phyloP scores from a whole-genome alignment of 768 basidiomycete genomes.

The Termitomyces eurrhizus region DNA sequence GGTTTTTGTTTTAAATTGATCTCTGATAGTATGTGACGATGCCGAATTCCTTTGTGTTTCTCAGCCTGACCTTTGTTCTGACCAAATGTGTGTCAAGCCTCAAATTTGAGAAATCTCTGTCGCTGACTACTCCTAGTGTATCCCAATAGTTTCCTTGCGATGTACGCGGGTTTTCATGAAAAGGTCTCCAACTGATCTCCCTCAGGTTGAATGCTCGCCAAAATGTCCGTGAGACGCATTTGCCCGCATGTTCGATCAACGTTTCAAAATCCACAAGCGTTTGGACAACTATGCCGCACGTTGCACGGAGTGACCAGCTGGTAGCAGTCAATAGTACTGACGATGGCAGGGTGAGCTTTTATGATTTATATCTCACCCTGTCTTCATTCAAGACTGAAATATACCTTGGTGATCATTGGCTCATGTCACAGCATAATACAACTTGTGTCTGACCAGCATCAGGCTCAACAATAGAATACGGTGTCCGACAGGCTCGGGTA shows the following conservation, averaged over 20 bases:
- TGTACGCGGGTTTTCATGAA: conserved; percentile 11
- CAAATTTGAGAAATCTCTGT: not conserved
- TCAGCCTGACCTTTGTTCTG: conserved; percentile 18
- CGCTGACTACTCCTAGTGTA: conserved; percentile 19
- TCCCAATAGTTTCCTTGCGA: conserved; percentile 28
- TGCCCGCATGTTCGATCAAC: conserved; percentile 5
- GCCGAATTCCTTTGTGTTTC: conserved; percentile 18
- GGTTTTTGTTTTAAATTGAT: not conserved
- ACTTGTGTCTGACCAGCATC: too few species aligned
- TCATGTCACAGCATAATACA: too few species aligned
- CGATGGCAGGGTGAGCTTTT: conserved; percentile 12
- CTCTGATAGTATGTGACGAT: conserved; percentile 11
- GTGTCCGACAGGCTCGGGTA: too few species aligned
- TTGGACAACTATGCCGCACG: conserved; percentile 10
- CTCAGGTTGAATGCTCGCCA: conserved; percentile 21
- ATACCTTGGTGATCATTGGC: too few species aligned
- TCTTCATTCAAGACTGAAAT: too few species aligned
- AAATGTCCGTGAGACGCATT: conserved; percentile 12
- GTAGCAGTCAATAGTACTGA: conserved; percentile 1
- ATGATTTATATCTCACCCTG: too few species aligned
- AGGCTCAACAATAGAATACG: too few species aligned
- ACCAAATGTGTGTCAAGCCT: conserved; percentile 15
- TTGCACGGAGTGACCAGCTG: not conserved
- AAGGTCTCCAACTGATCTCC: too few species aligned
- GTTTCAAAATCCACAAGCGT: conserved; percentile 15